A percentile compares a stretch with the other conserved stretches of the same genome.
Evolutionary conservation across 306 rosid species (phyloP).

Genomic region (Quercus parvula): DNA sequence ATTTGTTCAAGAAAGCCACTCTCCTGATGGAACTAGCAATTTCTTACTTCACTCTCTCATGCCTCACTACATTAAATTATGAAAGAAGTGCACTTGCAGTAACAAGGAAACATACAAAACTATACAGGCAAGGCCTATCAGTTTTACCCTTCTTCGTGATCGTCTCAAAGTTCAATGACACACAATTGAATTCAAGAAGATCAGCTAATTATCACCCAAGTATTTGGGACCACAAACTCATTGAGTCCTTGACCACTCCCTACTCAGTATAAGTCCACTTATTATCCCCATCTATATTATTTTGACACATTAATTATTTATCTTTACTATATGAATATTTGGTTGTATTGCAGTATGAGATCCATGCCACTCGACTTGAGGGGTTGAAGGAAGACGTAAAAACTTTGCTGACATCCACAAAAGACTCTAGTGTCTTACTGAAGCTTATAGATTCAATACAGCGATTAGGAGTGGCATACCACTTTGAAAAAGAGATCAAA

Average conservation of each 20-base stretch:
- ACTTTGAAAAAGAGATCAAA: conserved; percentile 23
- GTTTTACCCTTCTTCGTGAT: not conserved
- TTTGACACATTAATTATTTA: too few relatives aligned
- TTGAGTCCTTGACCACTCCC: conserved; percentile 14
- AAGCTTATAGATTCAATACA: conserved; percentile 12
- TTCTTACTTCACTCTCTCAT: not conserved
- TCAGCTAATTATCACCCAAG: not conserved
- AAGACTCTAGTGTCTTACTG: not conserved
- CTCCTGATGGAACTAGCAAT: too few relatives aligned
- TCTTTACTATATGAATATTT: too few relatives aligned
- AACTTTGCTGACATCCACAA: not conserved
- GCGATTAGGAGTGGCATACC: conserved; percentile 26
- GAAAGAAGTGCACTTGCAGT: not conserved
- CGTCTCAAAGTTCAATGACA: not conserved
- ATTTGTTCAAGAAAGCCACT: too few relatives aligned
- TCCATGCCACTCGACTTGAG: conserved; percentile 5
- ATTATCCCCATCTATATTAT: too few relatives aligned
- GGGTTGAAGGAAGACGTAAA: not conserved
- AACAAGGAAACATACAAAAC: not conserved
- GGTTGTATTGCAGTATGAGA: conserved; percentile 12
- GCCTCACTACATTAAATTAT: not conserved
- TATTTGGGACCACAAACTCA: not conserved
- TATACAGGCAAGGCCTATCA: too few relatives aligned
- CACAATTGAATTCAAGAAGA: not conserved
- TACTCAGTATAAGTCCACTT: not conserved